Conservation (phyloP, 352 stramenopile genomes). For the Ophiocytium majus region DNA sequence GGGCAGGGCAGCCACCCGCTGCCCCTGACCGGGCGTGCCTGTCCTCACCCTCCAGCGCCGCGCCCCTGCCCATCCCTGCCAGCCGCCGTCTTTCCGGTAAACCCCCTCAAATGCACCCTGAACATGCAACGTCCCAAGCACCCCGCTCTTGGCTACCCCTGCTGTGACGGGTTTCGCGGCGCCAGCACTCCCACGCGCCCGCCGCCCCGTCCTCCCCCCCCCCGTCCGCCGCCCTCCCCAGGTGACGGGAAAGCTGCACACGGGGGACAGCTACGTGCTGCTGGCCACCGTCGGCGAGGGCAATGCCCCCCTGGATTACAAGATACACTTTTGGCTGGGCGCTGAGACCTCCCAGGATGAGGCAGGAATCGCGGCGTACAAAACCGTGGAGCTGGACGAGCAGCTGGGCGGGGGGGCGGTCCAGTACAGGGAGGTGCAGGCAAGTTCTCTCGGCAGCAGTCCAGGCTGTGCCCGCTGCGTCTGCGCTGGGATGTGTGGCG, state of each 20-base stretch:
- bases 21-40: neutral
- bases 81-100: neutral
- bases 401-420: conserved; percentile 78
- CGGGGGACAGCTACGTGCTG: conserved; percentile 95
- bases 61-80: neutral
- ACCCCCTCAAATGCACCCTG: neutral
- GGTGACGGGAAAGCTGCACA: conserved; percentile 80
- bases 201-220: neutral
- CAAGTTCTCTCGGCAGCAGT: too few relatives aligned
- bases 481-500: too few relatives aligned
- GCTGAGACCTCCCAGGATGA: conserved; percentile 85
- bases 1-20: neutral
- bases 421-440: conserved; percentile 77
- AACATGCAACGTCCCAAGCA: neutral
- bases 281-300: conserved; percentile 69
- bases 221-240: conserved; percentile 54
- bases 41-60: neutral
- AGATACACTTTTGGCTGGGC: conserved; percentile 95
- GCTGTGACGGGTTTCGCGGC: too few relatives aligned
- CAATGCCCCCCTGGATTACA: conserved; percentile 67
- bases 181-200: neutral
- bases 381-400: conserved; percentile 93
- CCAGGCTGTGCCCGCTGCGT: too few relatives aligned
- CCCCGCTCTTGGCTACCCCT: neutral
- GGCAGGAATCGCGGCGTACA: conserved; percentile 81